A percentile compares a stretch with the other conserved stretches of the same genome.
Evolutionary conservation across 352 stramenopile genomes (phyloP).

Genomic region (Stramenopiles sp.): DNA sequence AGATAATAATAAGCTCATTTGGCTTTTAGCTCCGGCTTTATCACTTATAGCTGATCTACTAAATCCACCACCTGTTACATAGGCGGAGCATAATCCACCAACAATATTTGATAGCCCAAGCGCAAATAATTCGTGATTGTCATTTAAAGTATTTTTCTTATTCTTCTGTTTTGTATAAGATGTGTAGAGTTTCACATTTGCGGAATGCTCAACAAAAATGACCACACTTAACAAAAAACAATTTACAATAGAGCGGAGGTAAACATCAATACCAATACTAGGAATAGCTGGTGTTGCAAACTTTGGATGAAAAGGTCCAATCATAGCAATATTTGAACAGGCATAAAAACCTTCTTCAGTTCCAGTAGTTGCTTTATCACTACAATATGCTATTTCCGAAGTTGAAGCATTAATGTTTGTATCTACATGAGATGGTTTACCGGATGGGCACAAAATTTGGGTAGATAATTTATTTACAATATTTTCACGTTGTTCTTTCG

Average conservation of each 20-base stretch:
- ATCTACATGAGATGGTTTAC: too few species aligned
- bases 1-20: conserved; percentile 23
- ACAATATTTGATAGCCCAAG: conserved; percentile 68
- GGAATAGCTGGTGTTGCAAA: neutral
- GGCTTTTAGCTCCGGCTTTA: conserved; percentile 48
- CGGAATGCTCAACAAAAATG: neutral
- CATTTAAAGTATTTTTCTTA: neutral
- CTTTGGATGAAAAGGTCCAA: neutral
- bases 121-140: conserved; percentile 52
- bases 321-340: neutral
- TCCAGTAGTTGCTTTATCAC: neutral
- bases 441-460: too few species aligned
- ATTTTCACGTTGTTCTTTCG: neutral
- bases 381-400: too few species aligned
- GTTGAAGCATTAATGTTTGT: too few species aligned
- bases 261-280: neutral
- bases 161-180: neutral
- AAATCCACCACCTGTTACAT: conserved; percentile 65
- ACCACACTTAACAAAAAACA: neutral
- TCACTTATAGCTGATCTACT: conserved; percentile 69
- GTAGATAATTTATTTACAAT: neutral
- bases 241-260: neutral
- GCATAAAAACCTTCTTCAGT: neutral
- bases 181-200: neutral
- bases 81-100: conserved; percentile 55